A percentile compares a stretch with the other conserved stretches of the same genome.
phyloP scores from a whole-genome alignment of 306 rosid genomes.

The Ammopiptanthus mongolicus region DNA sequence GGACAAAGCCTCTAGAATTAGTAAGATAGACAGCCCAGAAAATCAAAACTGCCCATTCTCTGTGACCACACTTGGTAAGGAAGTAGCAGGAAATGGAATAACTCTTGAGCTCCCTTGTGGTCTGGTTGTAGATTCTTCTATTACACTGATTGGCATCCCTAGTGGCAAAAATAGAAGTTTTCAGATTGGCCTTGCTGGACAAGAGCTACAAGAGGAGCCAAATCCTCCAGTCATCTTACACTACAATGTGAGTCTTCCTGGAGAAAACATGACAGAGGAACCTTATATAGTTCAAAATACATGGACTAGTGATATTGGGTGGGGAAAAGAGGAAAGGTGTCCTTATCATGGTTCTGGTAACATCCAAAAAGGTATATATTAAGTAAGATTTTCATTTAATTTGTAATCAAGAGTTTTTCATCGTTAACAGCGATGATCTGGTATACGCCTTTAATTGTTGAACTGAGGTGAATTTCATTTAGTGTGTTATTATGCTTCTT shows the following conservation, averaged over 20 bases:
- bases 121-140: conserved; percentile 74
- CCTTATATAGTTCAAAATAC: conserved; percentile 79
- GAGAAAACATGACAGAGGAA: conserved; percentile 72
- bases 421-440: not conserved
- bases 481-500: not conserved
- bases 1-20: conserved; percentile 42
- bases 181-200: conserved; percentile 67
- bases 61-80: conserved; percentile 35
- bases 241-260: conserved; percentile 71
- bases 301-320: conserved; percentile 76
- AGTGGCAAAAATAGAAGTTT: conserved; percentile 55
- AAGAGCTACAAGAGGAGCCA: conserved; percentile 46
- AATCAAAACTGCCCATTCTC: conserved; percentile 60
- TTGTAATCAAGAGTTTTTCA: not conserved
- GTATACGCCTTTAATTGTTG: conserved; percentile 11
- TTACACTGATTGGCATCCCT: conserved; percentile 80
- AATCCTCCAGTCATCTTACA: conserved; percentile 62
- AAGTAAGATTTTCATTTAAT: not conserved
- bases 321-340: conserved; percentile 84
- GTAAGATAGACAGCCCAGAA: conserved; percentile 27
- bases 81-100: conserved; percentile 30
- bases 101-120: conserved; percentile 83
- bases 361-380: conserved; percentile 55
- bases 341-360: conserved; percentile 58
- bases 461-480: not conserved